Base-by-base conservation (phyloP, 768 basidiomycete genomes). In the Cytidiella melzeri region DNA sequence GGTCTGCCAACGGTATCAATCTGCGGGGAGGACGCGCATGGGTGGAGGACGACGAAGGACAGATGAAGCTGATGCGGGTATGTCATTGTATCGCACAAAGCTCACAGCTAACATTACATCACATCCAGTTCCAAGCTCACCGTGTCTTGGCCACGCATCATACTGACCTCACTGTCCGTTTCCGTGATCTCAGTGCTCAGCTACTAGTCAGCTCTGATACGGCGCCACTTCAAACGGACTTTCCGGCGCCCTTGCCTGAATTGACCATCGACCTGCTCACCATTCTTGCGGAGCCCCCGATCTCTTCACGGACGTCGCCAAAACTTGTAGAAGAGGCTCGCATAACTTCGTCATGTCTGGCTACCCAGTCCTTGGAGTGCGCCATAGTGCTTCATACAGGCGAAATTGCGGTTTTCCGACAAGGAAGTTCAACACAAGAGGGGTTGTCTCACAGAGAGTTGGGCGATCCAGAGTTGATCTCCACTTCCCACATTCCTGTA, bases 131-230 rank as follows among this genome's bases (percentile, higher is more conserved):
- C 54, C 80, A 85, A 60, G 76, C 74, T 12, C 79, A 74, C 56
- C 78, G 87, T 19, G 63, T 93, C 4, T 65, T 88, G 18, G 63
- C 87, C 2, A 85, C 84, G 0, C 70, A 69, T 47, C 81, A 87
- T 58, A 66, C 68, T 9, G 82, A 92, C 61, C 68, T 81, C 18
- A 76, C 74, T 4, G 66, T 93, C 18, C 77, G 75, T 47, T 87
- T 93, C 63, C 79, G 80, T 55, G 91, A 95, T 62, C 64, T 83
- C 37, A 89, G 87, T 47, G 74, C 80, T 3, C 82, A 85, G 24
- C 70, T 91, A 2, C 67, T 90, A 3, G 67, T 78, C 28, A 66
- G 67, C 41, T 59, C 69, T 3, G 64, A 67, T 5, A 70, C 73
- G 3, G 69, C 71, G 9, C 78, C 84, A 3, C 62, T 90, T 1